These are phyloP conservation scores for Serendipita vermifera DNA, from an alignment of 768 basidiomycete species.

Conservation along the genomic window DNA sequence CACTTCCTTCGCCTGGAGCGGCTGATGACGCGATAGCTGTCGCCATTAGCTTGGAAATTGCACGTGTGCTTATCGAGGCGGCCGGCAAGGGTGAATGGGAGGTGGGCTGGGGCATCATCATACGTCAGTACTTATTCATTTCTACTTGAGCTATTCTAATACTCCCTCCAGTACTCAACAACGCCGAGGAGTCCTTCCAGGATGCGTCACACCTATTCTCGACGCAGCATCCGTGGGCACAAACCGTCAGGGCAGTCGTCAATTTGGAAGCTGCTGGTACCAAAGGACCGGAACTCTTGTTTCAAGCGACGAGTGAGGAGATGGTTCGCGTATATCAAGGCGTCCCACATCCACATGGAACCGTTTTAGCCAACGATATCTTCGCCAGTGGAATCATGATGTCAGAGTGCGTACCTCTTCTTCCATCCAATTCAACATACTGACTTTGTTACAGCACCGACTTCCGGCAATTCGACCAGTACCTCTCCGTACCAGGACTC, in stretches of 20 bases:
- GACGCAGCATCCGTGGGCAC: slow-evolving; percentile 67
- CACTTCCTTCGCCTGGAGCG: slow-evolving; percentile 66
- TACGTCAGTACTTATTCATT: neutral
- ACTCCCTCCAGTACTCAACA: slow-evolving; percentile 63
- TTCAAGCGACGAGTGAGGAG: slow-evolving; percentile 90
- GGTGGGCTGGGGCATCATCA: neutral
- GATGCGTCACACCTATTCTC: slow-evolving; percentile 90
- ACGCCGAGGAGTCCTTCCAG: slow-evolving; percentile 89
- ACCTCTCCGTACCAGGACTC: slow-evolving; percentile 79
- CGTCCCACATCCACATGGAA: slow-evolving; percentile 79
- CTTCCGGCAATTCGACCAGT: slow-evolving; percentile 85
- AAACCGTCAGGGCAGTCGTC: slow-evolving; percentile 68
- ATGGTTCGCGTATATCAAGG: slow-evolving; percentile 87
- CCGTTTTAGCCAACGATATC: slow-evolving; percentile 79
- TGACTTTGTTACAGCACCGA: slow-evolving; percentile 51
- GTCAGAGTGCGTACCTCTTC: slow-evolving; percentile 49
- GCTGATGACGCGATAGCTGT: slow-evolving; percentile 81
- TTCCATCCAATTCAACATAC: slow-evolving; percentile 10
- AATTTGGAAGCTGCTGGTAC: slow-evolving; percentile 92
- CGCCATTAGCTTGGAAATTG: slow-evolving; percentile 83
- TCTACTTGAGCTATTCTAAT: neutral
- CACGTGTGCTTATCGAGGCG: slow-evolving; percentile 62
- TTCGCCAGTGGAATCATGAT: slow-evolving; percentile 84
- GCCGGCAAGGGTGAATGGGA: slow-evolving; percentile 38
- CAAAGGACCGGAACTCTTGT: slow-evolving; percentile 76